phyloP scores from a whole-genome alignment of 257 asterid genomes.

The Pogostemon cablin region DNA sequence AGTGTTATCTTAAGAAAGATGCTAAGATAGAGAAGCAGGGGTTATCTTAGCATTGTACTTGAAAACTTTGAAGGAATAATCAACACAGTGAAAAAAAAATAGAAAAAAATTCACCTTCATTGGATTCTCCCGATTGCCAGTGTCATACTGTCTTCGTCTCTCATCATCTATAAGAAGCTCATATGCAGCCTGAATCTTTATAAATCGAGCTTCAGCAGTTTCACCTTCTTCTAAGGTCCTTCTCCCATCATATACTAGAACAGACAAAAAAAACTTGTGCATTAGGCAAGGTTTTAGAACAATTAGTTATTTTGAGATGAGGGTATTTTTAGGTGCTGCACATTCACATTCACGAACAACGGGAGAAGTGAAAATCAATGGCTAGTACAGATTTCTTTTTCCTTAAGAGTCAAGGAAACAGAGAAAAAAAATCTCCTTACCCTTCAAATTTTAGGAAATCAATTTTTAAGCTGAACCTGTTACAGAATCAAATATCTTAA shows the following conservation, averaged over 20 bases:
- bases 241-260: slow-evolving; percentile 81
- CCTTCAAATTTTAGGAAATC: slow-evolving; percentile 16
- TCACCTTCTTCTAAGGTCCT: slow-evolving; percentile 95
- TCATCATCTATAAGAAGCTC: slow-evolving; percentile 89
- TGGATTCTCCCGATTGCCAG: slow-evolving; percentile 79
- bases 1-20: slow-evolving; percentile 1
- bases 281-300: slow-evolving; percentile 34
- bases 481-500: slow-evolving; percentile 17
- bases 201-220: slow-evolving; percentile 95
- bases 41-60: not conserved
- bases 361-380: slow-evolving; percentile 16
- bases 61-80: slow-evolving; percentile 5
- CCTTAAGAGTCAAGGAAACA: not conserved
- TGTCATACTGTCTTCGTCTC: slow-evolving; percentile 70
- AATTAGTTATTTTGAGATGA: not conserved
- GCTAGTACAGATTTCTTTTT: not conserved
- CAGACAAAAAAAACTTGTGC: slow-evolving; percentile 18
- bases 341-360: slow-evolving; percentile 13
- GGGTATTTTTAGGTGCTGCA: slow-evolving; percentile 9
- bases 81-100: slow-evolving; percentile 17
- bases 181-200: slow-evolving; percentile 95
- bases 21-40: slow-evolving; percentile 14
- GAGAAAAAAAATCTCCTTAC: not conserved
- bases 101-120: slow-evolving; percentile 66
- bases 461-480: not conserved